Base-by-base conservation (phyloP, 2,329 filamentous ascomycete species). In the Botryotinia narcissicola region DNA sequence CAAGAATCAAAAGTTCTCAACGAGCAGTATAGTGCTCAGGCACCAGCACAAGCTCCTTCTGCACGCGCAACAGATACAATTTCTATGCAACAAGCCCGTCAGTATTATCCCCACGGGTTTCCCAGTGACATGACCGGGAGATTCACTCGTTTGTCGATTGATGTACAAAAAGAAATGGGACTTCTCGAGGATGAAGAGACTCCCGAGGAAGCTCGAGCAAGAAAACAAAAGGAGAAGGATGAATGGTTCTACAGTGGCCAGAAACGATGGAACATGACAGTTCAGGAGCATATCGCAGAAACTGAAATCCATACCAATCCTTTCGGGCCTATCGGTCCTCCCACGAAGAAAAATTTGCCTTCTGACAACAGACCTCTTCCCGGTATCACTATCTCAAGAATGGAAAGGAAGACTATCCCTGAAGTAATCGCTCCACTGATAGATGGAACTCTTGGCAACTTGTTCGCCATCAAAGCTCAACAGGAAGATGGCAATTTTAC, bases 241-340 rank as follows among this genome's bases (percentile, higher is more conserved):
- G 75, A 80, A 37, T 77, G 75, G 74, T 80, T 80, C 64, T 81
- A 81, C 48, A 62, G 66, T 37, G 79, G 80, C 18, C 78, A 80
- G 40, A 73, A 78, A 72, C 75, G 76, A 42, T 79, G 75, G 66
- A 75, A 62, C 10, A 79, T 80, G 78, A 76, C 74, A 14, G 69
- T 64, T 20, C 76, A 78, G 10, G 78, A 80, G 48, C 75, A 77
- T 59, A 74, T 79, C 35, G 63, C 54, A 8, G 77, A 78, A 35
- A 73, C 78, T 10, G 75, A 77, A 59, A 57, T 74, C 5, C 60
- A 73, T 63, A 35, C 32, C n/a, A 75, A 70, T 40, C 68, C 51
- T 35, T 76, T 75, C 48, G 75, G 75, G 18, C 69, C 76, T 18
- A 77, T 78, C 57, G 74, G 72, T 6, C 75, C 75, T 42, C 76